Evolutionary conservation across 257 asterid genomes (phyloP).

Genomic region (Capsicum pubescens): DNA sequence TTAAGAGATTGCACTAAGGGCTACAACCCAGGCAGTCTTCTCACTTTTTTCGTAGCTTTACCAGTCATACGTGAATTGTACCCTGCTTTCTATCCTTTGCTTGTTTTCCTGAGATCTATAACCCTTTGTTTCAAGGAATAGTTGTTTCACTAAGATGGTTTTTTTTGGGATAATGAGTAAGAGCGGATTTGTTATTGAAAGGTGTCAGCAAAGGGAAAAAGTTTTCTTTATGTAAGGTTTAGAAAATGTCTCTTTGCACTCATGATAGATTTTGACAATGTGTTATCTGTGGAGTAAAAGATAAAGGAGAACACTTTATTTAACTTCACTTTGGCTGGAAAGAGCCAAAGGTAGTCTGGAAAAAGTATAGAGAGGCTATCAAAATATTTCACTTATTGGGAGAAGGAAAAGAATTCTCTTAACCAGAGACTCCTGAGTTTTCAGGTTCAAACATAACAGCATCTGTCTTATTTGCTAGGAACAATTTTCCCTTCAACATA

Average conservation of each 20-base stretch:
- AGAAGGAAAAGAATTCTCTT: not conserved
- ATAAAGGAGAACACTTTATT: conserved; percentile 1
- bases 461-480: not conserved
- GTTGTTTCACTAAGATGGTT: conserved; percentile 9
- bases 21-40: conserved; percentile 21
- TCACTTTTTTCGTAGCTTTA: not conserved
- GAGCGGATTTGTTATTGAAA: not conserved
- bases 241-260: not conserved
- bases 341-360: not conserved
- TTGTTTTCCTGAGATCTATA: not conserved
- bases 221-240: not conserved
- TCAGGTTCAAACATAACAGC: not conserved
- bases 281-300: not conserved
- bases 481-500: not conserved
- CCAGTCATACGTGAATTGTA: not conserved
- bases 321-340: not conserved
- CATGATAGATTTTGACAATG: not conserved
- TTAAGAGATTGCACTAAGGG: not conserved
- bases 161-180: conserved; percentile 1
- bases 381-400: not conserved
- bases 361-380: not conserved
- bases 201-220: not conserved
- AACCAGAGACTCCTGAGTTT: not conserved
- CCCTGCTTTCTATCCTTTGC: not conserved
- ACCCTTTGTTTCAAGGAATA: not conserved